These are phyloP conservation scores for Thalassiosira oceanica DNA, from an alignment of 352 stramenopile genomes.

Conservation along the genomic window DNA sequence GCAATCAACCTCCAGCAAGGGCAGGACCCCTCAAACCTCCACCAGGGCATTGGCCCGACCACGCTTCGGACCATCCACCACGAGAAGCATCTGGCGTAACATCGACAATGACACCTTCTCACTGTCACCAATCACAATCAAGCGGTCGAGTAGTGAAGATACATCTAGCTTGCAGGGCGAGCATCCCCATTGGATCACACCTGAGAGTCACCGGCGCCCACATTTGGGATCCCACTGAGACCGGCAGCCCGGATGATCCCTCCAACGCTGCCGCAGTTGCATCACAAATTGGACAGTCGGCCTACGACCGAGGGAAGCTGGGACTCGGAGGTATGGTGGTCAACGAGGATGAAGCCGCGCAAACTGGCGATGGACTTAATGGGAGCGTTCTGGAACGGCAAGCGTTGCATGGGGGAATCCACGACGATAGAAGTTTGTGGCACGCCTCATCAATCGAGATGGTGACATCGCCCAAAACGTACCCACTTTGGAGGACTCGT, in stretches of 20 bases:
- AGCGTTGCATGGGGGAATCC: background rate
- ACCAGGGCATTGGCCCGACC: too few relatives aligned
- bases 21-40: too few relatives aligned
- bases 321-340: slow-evolving; percentile 1
- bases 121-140: too few relatives aligned
- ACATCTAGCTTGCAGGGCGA: slow-evolving; percentile 64
- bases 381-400: slow-evolving; percentile 33
- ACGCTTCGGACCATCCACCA: too few relatives aligned
- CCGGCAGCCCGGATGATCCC: background rate
- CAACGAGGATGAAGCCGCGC: slow-evolving; percentile 1
- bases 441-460: slow-evolving; percentile 80
- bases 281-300: too few relatives aligned
- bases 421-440: slow-evolving; percentile 7
- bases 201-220: slow-evolving; percentile 64
- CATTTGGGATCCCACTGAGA: slow-evolving; percentile 16
- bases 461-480: slow-evolving; percentile 89
- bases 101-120: too few relatives aligned
- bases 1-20: too few relatives aligned
- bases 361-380: slow-evolving; percentile 9
- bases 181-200: slow-evolving; percentile 63
- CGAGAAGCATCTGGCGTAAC: too few relatives aligned
- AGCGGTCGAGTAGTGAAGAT: slow-evolving; percentile 65
- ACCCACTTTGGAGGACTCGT: slow-evolving; percentile 90
- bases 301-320: too few relatives aligned
- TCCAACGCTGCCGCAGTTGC: background rate